Evolutionary conservation across 2,329 filamentous ascomycete genomes (phyloP).

Genomic region (Trichoderma sp.): DNA sequence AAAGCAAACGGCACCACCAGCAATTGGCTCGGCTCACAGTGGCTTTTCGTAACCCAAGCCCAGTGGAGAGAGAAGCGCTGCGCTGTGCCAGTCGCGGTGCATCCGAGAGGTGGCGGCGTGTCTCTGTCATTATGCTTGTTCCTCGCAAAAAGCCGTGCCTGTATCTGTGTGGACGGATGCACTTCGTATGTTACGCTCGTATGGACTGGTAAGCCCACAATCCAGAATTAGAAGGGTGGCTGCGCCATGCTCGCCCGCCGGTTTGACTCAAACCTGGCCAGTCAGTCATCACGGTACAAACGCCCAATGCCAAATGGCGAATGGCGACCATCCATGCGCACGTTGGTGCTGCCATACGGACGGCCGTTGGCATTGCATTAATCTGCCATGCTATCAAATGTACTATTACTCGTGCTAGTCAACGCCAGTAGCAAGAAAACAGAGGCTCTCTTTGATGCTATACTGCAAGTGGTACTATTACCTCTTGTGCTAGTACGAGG

Average conservation of each 20-base stretch:
- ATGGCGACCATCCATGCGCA: not conserved
- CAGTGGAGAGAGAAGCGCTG: not conserved
- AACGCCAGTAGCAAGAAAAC: not conserved
- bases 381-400: not conserved
- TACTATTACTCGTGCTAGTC: not conserved
- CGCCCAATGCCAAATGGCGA: not conserved
- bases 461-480: not conserved
- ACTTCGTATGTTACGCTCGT: slow-evolving; percentile 15
- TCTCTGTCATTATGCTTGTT: slow-evolving; percentile 7
- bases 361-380: not conserved
- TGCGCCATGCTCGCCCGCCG: slow-evolving; percentile 32
- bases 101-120: slow-evolving; percentile 26
- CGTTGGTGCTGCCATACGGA: not conserved
- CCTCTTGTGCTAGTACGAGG: not conserved
- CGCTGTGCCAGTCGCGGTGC: slow-evolving; percentile 26
- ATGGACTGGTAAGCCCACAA: slow-evolving; percentile 22
- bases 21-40: slow-evolving; percentile 3
- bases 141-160: not conserved
- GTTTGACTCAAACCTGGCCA: slow-evolving; percentile 16
- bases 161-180: slow-evolving; percentile 5
- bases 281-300: not conserved
- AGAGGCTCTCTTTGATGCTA: not conserved
- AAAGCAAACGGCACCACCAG: not conserved
- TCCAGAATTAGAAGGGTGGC: slow-evolving; percentile 40
- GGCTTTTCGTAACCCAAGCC: slow-evolving; percentile 1